phyloP scores from a whole-genome alignment of 2,329 filamentous ascomycete species.

The Monosporascus sp. region DNA sequence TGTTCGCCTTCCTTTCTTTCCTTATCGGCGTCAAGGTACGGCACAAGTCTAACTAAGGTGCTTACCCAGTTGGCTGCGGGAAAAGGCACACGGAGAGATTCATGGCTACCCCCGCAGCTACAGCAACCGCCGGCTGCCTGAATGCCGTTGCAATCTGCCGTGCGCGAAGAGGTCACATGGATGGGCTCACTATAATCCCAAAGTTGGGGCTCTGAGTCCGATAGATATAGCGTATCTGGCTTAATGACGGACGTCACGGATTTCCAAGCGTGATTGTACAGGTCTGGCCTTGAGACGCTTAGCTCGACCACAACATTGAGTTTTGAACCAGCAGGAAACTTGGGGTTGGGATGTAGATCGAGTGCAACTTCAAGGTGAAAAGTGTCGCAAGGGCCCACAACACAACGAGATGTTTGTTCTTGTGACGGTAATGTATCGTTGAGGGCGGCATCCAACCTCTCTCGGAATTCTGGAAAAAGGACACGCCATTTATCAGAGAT shows the following conservation, averaged over 20 bases:
- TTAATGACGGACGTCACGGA: conserved; percentile 56
- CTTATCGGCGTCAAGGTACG: conserved; percentile 36
- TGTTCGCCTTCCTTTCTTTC: conserved; percentile 19
- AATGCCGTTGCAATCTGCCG: conserved; percentile 39
- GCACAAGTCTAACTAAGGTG: conserved; percentile 52
- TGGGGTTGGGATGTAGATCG: conserved; percentile 48
- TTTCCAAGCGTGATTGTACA: conserved; percentile 55
- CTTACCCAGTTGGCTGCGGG: conserved; percentile 54
- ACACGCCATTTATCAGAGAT: conserved; percentile 53
- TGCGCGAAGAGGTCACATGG: conserved; percentile 43
- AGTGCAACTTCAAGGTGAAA: conserved; percentile 59
- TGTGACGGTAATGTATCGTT: conserved; percentile 37
- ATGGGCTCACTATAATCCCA: conserved; percentile 46
- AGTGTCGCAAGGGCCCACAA: conserved; percentile 45
- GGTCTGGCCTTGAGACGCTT: conserved; percentile 46
- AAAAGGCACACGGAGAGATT: conserved; percentile 51
- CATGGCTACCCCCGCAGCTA: conserved; percentile 38
- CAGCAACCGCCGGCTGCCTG: conserved; percentile 14
- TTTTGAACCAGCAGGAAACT: conserved; percentile 53
- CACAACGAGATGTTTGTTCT: conserved; percentile 26
- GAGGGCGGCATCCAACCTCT: conserved; percentile 42
- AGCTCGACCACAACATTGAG: conserved; percentile 57
- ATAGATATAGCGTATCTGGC: conserved; percentile 47
- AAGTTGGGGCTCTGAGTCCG: conserved; percentile 33
- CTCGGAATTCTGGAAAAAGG: conserved; percentile 51